Evolutionary conservation across 306 rosid genomes (phyloP), one percentile per base, ranked within the genome.

Genomic region (Vicia faba): DNA sequence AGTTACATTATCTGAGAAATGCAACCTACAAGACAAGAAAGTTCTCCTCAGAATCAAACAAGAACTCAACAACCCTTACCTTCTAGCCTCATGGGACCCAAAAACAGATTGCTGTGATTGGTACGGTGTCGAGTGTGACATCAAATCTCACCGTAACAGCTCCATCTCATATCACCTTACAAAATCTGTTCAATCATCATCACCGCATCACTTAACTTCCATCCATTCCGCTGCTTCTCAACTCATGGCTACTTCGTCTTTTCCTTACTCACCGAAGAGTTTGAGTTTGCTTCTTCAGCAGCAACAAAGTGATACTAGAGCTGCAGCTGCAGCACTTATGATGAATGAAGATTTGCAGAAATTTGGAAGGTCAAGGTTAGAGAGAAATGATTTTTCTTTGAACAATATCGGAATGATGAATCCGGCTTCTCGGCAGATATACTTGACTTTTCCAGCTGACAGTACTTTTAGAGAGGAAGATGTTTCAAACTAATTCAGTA

Each of bases 381-480:
- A 89, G 59, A 84, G 96, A 54, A 78, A 55, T 64, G 98, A 92
- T 11, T 87, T 89, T 65, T 55, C 92, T 13, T 20, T 86, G 71
- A 87, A 80, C 67, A 83, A 86, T 18, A 75, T 80, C 19, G 96
- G 88, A 13, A 84, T 87, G 77, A 84, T 88, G 45, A 93, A 82
- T 66, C 98, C 98, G 0, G 96, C 98, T 33, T 89, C 98, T 1
- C 84, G 98, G 79, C 98, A 93, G 95, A 93, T 93, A 45, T 64
- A 64, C 85, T 81, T 93, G 89, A 93, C 98, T 8, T 93, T 93
- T 64, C 98, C 98, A 2, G 98, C 98, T 0, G 97, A 93, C 38
- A 93, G 98, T 70, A 93, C 98, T 71, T 93, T 93, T 72, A 86
- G 92, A 68, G 98, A 93, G 80, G 96, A 93, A 82, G 98, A 93